Conservation (phyloP, 495 filamentous ascomycete species). For the Elaphomyces granulatus region DNA sequence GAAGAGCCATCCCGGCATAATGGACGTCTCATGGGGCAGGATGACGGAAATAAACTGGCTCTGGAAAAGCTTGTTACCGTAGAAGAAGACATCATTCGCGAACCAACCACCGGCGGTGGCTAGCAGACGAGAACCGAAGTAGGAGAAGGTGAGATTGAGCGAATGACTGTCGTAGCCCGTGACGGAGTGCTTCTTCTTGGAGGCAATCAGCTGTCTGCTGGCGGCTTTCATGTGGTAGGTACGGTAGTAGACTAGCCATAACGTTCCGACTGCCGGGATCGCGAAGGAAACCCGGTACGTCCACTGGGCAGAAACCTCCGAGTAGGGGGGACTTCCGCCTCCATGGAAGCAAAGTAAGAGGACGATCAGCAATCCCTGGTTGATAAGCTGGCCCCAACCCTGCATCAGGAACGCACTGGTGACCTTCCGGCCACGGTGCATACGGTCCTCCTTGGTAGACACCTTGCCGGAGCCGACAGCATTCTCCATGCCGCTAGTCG, state of each 20-base stretch:
- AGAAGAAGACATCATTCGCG: constrained; percentile 91
- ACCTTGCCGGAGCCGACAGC: constrained; percentile 69
- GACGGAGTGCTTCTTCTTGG: constrained; percentile 72
- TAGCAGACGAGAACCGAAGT: constrained; percentile 72
- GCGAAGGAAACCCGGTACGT: constrained; percentile 76
- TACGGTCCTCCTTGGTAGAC: constrained; percentile 76
- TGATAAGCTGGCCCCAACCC: constrained; percentile 87
- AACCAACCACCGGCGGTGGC: constrained; percentile 79
- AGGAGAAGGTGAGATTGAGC: constrained; percentile 53
- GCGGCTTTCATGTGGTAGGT: constrained; percentile 72
- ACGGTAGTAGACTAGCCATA: constrained; percentile 90
- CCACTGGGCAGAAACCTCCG: constrained; percentile 56
- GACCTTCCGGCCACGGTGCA: constrained; percentile 86
- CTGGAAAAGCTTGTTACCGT: constrained; percentile 96
- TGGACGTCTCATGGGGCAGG: constrained; percentile 40
- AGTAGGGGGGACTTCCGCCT: constrained; percentile 58
- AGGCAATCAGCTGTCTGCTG: constrained; percentile 53
- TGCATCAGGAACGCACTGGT: constrained; percentile 93
- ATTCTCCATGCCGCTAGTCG: constrained; percentile 90
- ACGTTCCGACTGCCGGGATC: constrained; percentile 68
- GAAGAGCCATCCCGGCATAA: constrained; percentile 81
- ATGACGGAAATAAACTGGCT: constrained; percentile 69
- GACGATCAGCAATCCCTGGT: constrained; percentile 74
- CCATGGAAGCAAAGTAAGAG: constrained; percentile 65
- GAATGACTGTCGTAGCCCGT: constrained; percentile 82